These are phyloP conservation scores for Dovyalis caffra DNA, from an alignment of 345 rosid genomes.

Conservation along the genomic window DNA sequence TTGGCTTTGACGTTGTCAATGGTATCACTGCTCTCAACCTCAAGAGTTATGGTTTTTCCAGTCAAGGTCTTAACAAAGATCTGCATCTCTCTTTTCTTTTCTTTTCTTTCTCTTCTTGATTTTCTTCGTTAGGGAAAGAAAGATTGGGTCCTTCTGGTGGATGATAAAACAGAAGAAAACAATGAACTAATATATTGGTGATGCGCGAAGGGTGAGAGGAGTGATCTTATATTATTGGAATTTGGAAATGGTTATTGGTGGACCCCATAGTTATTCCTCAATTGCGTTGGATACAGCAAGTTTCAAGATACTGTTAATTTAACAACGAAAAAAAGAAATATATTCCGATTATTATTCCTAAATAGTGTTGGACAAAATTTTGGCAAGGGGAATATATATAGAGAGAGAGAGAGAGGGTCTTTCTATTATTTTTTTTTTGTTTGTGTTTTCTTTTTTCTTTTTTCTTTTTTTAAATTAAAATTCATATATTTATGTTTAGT, in stretches of 20 bases:
- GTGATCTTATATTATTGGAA: too few species aligned
- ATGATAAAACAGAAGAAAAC: too few species aligned
- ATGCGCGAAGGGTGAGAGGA: neutral
- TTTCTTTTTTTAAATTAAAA: too few species aligned
- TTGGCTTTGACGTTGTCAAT: conserved; percentile 25
- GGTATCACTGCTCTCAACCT: conserved; percentile 29
- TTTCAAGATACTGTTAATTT: neutral
- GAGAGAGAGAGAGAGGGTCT: too few species aligned
- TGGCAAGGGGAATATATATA: too few species aligned
- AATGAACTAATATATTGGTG: neutral
- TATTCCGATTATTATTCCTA: too few species aligned
- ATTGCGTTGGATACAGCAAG: neutral
- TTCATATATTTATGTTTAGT: too few species aligned
- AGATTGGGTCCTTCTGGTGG: too few species aligned
- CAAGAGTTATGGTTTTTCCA: conserved; percentile 27
- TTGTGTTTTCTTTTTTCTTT: too few species aligned
- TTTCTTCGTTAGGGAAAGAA: neutral
- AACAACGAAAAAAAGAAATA: too few species aligned
- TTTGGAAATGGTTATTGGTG: neutral
- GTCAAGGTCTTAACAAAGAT: conserved; percentile 23
- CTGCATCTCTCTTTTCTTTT: conserved; percentile 16
- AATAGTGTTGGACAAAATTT: too few species aligned
- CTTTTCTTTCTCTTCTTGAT: neutral
- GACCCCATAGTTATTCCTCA: neutral
- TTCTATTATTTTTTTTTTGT: too few species aligned